Evolutionary conservation across 2,329 filamentous ascomycete genomes (phyloP), one percentile per base, ranked within the genome.

Genomic region (Ophiostoma piceae): DNA sequence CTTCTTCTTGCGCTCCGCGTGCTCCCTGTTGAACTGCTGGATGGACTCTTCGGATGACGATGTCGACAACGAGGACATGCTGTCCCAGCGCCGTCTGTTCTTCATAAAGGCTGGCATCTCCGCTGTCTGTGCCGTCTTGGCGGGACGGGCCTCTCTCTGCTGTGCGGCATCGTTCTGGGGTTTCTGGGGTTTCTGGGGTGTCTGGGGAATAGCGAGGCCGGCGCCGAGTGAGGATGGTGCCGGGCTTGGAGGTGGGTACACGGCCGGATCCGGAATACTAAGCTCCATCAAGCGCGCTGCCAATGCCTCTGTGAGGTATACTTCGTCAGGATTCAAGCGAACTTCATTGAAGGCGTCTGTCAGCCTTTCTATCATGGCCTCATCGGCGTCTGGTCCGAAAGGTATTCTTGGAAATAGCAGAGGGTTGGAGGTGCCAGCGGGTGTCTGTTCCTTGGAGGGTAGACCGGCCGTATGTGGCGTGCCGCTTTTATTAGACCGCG

Each of bases 1-100:
- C 47, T 51, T 51, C 3, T 51, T 51, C 47, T 51, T 22, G 47
- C 7, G 16, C 47, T 19, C 47, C 47, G 7, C 5, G 3, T 22
- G 47, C 47, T 19, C 19, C 47, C n/a, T 51, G 47, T 51, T 19
- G 22, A 51, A 51, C n/a, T 51, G 47, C n/a, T 51, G 47, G 47
- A 51, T 51, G 5, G 47, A 51, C 9, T 39, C 65, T 0, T 43
- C 69, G 0, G 66, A 70, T 16, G 69, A 70, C 57, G 69, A 70
- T 6, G 66, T 70, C 3, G 69, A 66, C 39, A 70, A 19, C 1
- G 66, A 65, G 19, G 66, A 67, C 69, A 70, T 70, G 41, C 57
- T 57, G 11, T 26, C 66, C 69, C 66, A 70, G 22, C 57, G 57
- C 22, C 29, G 22, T 19, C 57, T 26, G 57, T 32, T 32, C 22